Evolutionary conservation across 306 rosid species (phyloP), one percentile per base, ranked within the genome.

Genomic region (Rosa rugosa): DNA sequence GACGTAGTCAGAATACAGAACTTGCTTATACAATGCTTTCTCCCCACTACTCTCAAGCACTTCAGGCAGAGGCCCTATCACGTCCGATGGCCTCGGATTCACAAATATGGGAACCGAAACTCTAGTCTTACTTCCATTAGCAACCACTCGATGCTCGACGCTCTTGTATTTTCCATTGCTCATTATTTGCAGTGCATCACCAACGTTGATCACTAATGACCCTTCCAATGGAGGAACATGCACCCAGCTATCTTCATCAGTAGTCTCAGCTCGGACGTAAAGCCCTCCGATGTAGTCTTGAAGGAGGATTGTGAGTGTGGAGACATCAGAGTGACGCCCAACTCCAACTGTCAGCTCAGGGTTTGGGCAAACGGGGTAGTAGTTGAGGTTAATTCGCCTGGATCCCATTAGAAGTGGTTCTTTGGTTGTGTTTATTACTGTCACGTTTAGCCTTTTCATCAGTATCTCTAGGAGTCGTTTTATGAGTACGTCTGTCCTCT

Each of bases 151-250:
- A 3, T 91, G 96, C 87, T 89, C 86, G n/a, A 83, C 62, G 66
- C 96, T 91, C 77, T 80, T 85, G 85, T 89, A 89, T 60, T 79
- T 4, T 0, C 96, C 93, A 34, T 91, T 91, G 84, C 93, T 91
- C 89, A 89, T 79, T 41, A 91, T 83, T 67, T 90, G 89, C 9
- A 90, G 40, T 5, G 90, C 88, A 75, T 90, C 93, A 7, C 91
- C 90, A 13, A 91, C 54, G 77, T 91, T 87, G 80, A 91, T 87
- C 50, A 91, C 90, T 1, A 91, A 50, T 11, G 93, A 82, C 0
- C 88, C 90, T 0, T 77, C 11, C 16, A 87, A 11, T 0, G 93
- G 93, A 0, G 88, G 77, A 51, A 89, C 90, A 9, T 89, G 93
- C 66, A 87, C 49, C 93, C 90, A 91, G 0, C 25, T 51, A 57